Base-by-base conservation (phyloP, 2,329 filamentous ascomycete species). In the Diaporthe humulicola region DNA sequence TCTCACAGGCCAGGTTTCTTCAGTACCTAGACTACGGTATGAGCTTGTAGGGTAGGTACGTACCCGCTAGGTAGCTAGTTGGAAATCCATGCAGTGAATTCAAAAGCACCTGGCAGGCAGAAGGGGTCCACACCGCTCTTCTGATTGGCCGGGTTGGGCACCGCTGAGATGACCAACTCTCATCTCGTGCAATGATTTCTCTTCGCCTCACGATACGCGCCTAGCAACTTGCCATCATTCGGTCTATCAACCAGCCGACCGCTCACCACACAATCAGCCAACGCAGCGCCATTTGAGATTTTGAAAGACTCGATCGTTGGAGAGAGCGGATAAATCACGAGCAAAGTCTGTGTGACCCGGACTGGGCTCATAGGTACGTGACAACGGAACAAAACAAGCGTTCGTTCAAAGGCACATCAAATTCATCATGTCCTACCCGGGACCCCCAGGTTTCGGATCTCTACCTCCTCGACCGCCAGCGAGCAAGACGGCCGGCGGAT, bases 351-450 rank as follows among this genome's bases (percentile, higher is more conserved):
- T 70, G 48, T 73, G 73, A 64, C 70, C 57, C 76, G 76, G 80
- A 81, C 66, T 80, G 77, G 81, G 85, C 86, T 88, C 86, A 87
- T 80, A 89, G 88, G 88, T 89, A 89, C 87, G 88, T 86, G 80
- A 78, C 80, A 79, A 81, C 77, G 78, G 79, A 78, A 80, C 77
- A 64, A 75, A 81, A 69, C 64, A 69, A 77, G 79, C 76, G 77
- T 75, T 75, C 73, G 76, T 75, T 76, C 76, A 79, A 74, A 79
- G 80, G 79, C 81, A 79, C 81, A 82, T 85, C 88, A 82, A 85
- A 86, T 92, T 92, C 90, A 92, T 92, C 90, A 96, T 96, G 94
- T 93, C 94, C 86, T 95, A 95, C 90, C 93, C 94, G 86, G 93
- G 93, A 83, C 93, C 93, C 93, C 93, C 94, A 95, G 94, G 94